phyloP scores from a whole-genome alignment of 148 eudicot species.

The Euryodendron excelsum region DNA sequence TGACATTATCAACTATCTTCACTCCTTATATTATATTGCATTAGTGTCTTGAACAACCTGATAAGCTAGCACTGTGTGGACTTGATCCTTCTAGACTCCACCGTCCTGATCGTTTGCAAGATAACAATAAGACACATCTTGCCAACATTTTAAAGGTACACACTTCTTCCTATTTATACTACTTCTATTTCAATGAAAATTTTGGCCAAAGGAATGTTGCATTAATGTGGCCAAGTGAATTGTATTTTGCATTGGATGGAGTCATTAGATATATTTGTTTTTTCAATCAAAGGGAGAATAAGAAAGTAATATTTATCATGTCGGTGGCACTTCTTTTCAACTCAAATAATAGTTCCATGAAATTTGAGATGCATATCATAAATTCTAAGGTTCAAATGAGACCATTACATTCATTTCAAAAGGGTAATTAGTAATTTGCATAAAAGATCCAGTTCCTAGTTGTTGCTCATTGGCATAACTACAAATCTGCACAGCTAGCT shows the following conservation, averaged over 20 bases:
- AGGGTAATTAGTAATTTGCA: neutral
- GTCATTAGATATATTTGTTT: neutral
- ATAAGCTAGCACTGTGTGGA: conserved; percentile 61
- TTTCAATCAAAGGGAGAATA: neutral
- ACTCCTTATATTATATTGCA: neutral
- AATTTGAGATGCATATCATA: conserved; percentile 4
- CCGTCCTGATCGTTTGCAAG: conserved; percentile 70
- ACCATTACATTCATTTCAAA: neutral
- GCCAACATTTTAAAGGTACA: conserved; percentile 65
- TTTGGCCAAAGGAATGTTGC: neutral
- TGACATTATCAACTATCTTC: conserved; percentile 1
- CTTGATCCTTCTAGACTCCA: conserved; percentile 63
- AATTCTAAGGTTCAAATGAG: neutral
- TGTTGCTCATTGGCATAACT: neutral
- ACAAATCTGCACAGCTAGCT: neutral
- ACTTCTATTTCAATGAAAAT: neutral
- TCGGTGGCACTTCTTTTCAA: neutral
- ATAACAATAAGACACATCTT: conserved; percentile 44
- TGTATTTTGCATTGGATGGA: neutral
- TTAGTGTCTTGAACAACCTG: conserved; percentile 68
- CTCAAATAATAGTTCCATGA: neutral
- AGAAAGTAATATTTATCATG: neutral
- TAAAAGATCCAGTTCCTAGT: neutral
- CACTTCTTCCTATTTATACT: neutral
- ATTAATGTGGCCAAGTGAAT: neutral